A percentile compares a stretch with the other conserved stretches of the same genome.
Conservation (phyloP, 352 stramenopile species). For the Phytophthora uliginosa region DNA sequence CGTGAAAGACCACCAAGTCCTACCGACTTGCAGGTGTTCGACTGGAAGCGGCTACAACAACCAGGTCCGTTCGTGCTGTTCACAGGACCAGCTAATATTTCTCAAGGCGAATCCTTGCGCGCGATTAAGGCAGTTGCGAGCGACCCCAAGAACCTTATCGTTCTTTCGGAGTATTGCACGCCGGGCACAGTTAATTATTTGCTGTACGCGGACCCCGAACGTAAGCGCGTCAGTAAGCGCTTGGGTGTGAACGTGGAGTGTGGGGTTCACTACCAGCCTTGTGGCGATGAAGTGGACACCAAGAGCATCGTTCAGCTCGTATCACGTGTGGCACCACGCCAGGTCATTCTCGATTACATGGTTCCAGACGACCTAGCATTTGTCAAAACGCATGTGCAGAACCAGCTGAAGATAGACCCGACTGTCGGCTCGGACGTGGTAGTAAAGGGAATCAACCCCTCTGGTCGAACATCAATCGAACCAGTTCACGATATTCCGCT, state of each 20-base stretch:
- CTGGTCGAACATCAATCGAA: slow-evolving; percentile 50
- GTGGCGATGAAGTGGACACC: slow-evolving; percentile 85
- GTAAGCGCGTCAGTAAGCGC: slow-evolving; percentile 75
- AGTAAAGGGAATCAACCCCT: slow-evolving; percentile 44
- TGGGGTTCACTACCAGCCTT: slow-evolving; percentile 88
- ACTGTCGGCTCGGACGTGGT: slow-evolving; percentile 23
- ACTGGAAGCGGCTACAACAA: slow-evolving; percentile 78
- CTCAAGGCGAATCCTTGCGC: slow-evolving; percentile 73
- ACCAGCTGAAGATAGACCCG: slow-evolving; percentile 58
- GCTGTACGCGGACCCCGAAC: slow-evolving; percentile 81
- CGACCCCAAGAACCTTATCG: slow-evolving; percentile 86
- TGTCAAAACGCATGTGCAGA: slow-evolving; percentile 69
- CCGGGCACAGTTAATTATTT: slow-evolving; percentile 86
- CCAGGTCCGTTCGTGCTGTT: slow-evolving; percentile 83
- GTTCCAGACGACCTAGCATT: slow-evolving; percentile 72
- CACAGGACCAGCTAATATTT: slow-evolving; percentile 80
- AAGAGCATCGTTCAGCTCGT: slow-evolving; percentile 88
- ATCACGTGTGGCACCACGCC: slow-evolving; percentile 59
- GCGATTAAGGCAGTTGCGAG: slow-evolving; percentile 70
- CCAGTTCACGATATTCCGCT: slow-evolving; percentile 67
- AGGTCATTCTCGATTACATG: slow-evolving; percentile 77
- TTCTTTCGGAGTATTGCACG: slow-evolving; percentile 87
- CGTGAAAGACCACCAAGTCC: slow-evolving; percentile 28
- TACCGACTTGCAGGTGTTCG: slow-evolving; percentile 59
- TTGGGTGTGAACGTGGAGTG: slow-evolving; percentile 78